A percentile compares a stretch with the other conserved stretches of the same genome.
phyloP scores from a whole-genome alignment of 495 filamentous ascomycete genomes.

The Podospora didyma region DNA sequence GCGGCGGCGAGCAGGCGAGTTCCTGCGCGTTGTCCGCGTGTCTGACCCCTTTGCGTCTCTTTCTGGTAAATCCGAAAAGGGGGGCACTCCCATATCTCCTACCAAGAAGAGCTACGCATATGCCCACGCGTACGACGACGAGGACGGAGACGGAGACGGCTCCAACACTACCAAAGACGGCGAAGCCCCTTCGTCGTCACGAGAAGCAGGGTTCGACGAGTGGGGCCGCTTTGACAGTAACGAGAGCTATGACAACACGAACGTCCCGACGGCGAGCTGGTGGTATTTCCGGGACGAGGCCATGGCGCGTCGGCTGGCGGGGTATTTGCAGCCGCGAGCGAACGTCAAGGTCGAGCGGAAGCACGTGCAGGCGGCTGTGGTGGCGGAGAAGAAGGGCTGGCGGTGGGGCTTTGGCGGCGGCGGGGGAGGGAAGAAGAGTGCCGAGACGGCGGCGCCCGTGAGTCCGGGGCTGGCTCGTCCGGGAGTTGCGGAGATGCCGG shows the following conservation, averaged over 20 bases:
- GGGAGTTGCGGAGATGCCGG: not conserved
- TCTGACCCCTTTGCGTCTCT: not conserved
- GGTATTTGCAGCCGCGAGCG: constrained; percentile 38
- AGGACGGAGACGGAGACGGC: constrained; percentile 4
- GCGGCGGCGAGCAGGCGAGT: constrained; percentile 32
- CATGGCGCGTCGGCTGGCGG: constrained; percentile 42
- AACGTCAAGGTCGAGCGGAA: constrained; percentile 15
- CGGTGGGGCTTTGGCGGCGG: not conserved
- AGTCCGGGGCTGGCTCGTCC: constrained; percentile 1
- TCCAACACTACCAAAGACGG: constrained; percentile 9
- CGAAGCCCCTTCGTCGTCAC: not conserved
- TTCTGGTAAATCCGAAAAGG: not conserved
- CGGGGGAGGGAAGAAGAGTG: not conserved
- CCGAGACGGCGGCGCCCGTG: not conserved
- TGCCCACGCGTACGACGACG: too few species aligned
- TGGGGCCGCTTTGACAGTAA: constrained; percentile 38
- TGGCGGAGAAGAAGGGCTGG: constrained; percentile 15
- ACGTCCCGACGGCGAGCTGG: not conserved
- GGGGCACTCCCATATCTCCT: not conserved
- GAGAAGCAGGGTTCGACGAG: constrained; percentile 29
- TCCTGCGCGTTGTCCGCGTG: constrained; percentile 30
- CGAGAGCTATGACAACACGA: not conserved
- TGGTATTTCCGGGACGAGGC: constrained; percentile 46
- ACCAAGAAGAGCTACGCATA: not conserved
- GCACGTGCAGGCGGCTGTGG: constrained; percentile 28